Conservation (phyloP, 1,284 basidiomycete species). For the Moesziomyces globuligerus region DNA sequence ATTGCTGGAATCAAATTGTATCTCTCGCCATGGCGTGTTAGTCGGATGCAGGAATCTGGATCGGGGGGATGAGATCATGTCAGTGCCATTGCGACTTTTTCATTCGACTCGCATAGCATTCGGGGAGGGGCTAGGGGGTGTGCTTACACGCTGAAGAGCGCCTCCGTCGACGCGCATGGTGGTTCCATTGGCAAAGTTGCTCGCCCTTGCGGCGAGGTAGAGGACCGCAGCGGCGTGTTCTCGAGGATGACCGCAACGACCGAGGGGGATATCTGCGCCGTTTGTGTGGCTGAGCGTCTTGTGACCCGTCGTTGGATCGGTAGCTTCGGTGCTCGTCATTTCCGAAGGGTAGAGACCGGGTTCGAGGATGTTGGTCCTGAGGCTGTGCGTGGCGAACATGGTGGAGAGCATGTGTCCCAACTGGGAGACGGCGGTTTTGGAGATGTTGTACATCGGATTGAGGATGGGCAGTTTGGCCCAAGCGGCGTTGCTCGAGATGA, state of each 20-base stretch:
- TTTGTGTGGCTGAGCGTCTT: conserved; percentile 36
- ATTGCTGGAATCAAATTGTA: too few relatives aligned
- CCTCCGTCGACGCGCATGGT: conserved; percentile 44
- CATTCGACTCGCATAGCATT: too few relatives aligned
- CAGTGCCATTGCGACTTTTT: too few relatives aligned
- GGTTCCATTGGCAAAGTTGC: conserved; percentile 42
- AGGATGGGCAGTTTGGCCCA: conserved; percentile 48
- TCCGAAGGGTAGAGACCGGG: conserved; percentile 46
- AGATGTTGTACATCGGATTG: conserved; percentile 53
- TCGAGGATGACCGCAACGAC: conserved; percentile 32
- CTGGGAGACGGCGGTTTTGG: conserved; percentile 45
- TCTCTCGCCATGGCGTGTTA: too few relatives aligned
- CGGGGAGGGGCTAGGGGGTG: too few relatives aligned
- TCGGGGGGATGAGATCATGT: too few relatives aligned
- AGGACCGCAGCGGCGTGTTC: conserved; percentile 41
- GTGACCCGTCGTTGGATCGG: conserved; percentile 24
- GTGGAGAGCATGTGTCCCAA: conserved; percentile 38
- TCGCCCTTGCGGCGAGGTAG: conserved; percentile 21
- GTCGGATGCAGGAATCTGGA: conserved; percentile 32
- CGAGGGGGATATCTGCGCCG: conserved; percentile 48
- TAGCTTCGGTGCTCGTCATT: conserved; percentile 25
- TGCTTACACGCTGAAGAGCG: conserved; percentile 44
- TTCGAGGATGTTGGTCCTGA: conserved; percentile 42
- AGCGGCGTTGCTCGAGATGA: conserved; percentile 47
- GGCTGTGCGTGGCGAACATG: conserved; percentile 28